phyloP scores from a whole-genome alignment of 148 eudicot genomes.

The Silene conica region DNA sequence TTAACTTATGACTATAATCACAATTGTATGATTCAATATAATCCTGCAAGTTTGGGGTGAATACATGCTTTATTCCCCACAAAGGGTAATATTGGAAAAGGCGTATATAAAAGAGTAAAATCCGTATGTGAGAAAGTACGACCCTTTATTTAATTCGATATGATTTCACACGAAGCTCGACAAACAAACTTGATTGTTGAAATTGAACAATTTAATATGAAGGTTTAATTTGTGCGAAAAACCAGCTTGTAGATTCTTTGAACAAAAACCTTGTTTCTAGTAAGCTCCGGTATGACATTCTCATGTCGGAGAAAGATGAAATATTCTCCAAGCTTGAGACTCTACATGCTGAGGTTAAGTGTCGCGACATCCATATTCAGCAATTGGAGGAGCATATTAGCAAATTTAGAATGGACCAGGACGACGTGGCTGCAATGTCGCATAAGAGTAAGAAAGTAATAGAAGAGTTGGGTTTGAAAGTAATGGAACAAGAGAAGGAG shows the following conservation, averaged over 20 bases:
- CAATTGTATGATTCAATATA: too few relatives aligned
- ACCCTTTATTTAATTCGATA: too few relatives aligned
- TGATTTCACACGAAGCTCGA: conserved; percentile 46
- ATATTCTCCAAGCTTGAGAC: conserved; percentile 43
- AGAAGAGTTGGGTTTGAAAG: conserved; percentile 37
- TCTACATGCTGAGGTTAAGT: conserved; percentile 43
- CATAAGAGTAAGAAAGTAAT: conserved; percentile 30
- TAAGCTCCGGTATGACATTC: conserved; percentile 43
- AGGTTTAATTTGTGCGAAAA: conserved; percentile 32
- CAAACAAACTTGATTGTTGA: conserved; percentile 34
- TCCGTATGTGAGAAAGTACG: too few relatives aligned
- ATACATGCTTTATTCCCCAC: too few relatives aligned
- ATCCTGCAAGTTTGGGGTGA: too few relatives aligned
- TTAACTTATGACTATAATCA: too few relatives aligned
- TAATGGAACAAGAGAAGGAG: conserved; percentile 59
- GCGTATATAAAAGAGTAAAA: too few relatives aligned
- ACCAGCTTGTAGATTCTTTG: conserved; percentile 35
- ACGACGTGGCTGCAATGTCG: conserved; percentile 26
- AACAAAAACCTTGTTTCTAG: conserved; percentile 49
- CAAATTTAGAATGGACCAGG: conserved; percentile 27
- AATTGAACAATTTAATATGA: conserved; percentile 33
- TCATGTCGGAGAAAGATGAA: conserved; percentile 61
- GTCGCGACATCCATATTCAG: conserved; percentile 27
- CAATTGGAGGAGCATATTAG: conserved; percentile 35
- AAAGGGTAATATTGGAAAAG: too few relatives aligned